Conservation (phyloP, 163 green algal genomes). For the Scenedesmus sp. region DNA sequence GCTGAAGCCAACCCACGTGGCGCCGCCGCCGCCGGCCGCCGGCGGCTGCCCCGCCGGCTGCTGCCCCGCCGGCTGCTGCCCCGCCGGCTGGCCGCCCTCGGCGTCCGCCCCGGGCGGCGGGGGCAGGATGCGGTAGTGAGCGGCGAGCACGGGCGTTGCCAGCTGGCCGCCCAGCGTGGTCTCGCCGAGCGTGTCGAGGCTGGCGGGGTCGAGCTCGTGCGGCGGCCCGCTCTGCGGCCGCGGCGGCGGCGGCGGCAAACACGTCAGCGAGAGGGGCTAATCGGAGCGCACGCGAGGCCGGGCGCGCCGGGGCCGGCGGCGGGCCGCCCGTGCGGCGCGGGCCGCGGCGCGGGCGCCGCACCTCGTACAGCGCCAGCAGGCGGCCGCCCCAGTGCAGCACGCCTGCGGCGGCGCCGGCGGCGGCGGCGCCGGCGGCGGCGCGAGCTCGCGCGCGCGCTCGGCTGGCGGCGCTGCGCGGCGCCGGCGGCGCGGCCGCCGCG, state of each 20-base stretch:
- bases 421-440: no score
- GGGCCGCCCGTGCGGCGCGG: no score
- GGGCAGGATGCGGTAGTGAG: slow-evolving; percentile 51
- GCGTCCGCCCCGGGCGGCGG: no score
- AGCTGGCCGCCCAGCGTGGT: slow-evolving; percentile 53
- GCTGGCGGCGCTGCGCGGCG: no score
- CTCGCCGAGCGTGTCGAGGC: slow-evolving; percentile 69
- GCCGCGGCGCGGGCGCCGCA: no score
- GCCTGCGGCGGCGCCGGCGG: no score
- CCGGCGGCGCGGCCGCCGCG: no score
- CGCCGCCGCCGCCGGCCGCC: not conserved
- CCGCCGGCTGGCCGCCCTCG: no score
- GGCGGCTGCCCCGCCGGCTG: slow-evolving; percentile 7
- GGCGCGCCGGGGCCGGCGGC: no score
- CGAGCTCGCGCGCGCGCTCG: no score
- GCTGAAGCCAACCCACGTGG: slow-evolving; percentile 39
- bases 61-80: not conserved
- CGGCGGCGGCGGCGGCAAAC: not conserved
- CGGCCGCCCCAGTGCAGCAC: slow-evolving; percentile 68
- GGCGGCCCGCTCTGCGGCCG: slow-evolving; percentile 62
- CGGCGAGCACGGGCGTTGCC: slow-evolving; percentile 39
- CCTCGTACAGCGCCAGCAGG: slow-evolving; percentile 74
- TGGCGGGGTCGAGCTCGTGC: slow-evolving; percentile 63
- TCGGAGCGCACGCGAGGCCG: no score
- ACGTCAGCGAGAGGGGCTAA: not conserved